Percentiles rank a stretch among this genome's conserved stretches.
These are phyloP conservation scores for Talaromyces sp. DNA, from an alignment of 2,329 filamentous ascomycete genomes.

Conservation along the genomic window DNA sequence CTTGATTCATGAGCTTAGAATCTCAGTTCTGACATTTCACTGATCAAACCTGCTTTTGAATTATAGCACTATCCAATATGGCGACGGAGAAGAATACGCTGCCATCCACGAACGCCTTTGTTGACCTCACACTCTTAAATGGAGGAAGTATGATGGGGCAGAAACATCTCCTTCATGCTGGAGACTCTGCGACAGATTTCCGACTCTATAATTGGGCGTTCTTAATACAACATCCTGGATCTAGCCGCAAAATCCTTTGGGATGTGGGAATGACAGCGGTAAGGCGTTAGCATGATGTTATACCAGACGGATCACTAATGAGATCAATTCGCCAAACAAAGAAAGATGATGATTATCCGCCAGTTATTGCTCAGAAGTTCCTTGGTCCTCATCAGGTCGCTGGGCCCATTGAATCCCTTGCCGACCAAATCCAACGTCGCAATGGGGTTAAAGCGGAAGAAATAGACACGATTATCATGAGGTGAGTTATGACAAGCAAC, in stretches of 20 bases:
- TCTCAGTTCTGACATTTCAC: too few relatives aligned
- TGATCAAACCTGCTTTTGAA: too few relatives aligned
- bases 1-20: too few relatives aligned
- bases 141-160: constrained; percentile 4
- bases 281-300: neutral
- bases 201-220: constrained; percentile 9
- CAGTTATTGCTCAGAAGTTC: neutral
- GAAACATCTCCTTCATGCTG: neutral
- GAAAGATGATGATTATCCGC: neutral
- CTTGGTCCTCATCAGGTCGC: neutral
- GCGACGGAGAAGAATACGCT: too few relatives aligned
- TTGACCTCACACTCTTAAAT: neutral
- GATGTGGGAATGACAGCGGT: constrained; percentile 5
- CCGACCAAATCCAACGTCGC: neutral
- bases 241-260: neutral
- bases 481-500: neutral
- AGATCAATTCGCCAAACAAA: neutral
- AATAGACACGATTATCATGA: constrained; percentile 3
- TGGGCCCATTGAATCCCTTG: neutral
- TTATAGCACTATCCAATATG: too few relatives aligned
- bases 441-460: constrained; percentile 40
- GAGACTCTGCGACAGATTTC: neutral
- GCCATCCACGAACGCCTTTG: neutral
- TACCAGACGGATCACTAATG: neutral
- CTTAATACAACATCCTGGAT: neutral